Percentiles rank a stretch among this genome's conserved stretches.
Conservation (phyloP, 179 eudicot species). For the Gypsophila paniculata region DNA sequence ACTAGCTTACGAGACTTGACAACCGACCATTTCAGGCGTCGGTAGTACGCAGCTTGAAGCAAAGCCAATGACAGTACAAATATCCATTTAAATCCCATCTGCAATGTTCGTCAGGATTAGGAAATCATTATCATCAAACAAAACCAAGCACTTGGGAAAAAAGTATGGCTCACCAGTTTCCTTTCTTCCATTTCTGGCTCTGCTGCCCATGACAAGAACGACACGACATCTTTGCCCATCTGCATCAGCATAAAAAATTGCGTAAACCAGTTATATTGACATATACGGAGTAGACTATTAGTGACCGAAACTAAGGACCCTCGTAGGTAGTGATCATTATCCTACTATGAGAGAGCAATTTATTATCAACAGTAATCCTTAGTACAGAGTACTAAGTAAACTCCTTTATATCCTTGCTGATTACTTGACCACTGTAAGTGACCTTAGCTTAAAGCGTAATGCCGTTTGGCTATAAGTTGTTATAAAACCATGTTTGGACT, state of each 20-base stretch:
- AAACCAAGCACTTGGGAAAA: not conserved
- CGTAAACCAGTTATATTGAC: not conserved
- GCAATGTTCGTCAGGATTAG: conserved; percentile 22
- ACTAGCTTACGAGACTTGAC: conserved; percentile 72
- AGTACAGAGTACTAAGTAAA: too few species aligned
- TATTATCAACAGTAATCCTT: too few species aligned
- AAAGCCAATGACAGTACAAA: conserved; percentile 76
- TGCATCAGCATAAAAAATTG: conserved; percentile 27
- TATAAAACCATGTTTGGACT: not conserved
- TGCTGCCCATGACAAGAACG: conserved; percentile 88
- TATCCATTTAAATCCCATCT: conserved; percentile 97
- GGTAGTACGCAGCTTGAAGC: conserved; percentile 77
- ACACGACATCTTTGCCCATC: conserved; percentile 91
- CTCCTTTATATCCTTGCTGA: too few species aligned
- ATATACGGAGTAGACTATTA: too few species aligned
- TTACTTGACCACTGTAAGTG: too few species aligned
- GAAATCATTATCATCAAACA: not conserved
- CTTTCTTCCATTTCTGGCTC: conserved; percentile 99
- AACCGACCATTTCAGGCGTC: conserved; percentile 84
- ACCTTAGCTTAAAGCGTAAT: too few species aligned
- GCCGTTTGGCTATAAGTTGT: not conserved
- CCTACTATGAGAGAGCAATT: too few species aligned
- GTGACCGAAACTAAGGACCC: too few species aligned
- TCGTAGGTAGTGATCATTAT: too few species aligned
- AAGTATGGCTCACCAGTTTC: conserved; percentile 52